Evolutionary conservation across 805 yeast genomes (phyloP).

Genomic region (baker's yeast (Saccharomyces cerevisiae)): DNA sequence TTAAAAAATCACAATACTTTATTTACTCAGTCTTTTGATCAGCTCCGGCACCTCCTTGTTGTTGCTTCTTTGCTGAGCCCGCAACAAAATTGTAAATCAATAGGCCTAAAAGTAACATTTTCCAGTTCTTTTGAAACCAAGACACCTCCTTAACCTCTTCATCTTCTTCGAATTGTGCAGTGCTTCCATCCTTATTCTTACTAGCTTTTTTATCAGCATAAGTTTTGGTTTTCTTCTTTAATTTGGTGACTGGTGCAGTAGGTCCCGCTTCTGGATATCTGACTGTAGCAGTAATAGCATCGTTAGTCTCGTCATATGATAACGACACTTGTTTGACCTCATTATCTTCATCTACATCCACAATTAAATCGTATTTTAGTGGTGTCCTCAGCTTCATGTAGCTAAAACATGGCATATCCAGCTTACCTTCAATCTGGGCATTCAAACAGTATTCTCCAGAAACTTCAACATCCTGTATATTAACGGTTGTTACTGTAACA

Average conservation of each 20-base stretch:
- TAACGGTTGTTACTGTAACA: not conserved
- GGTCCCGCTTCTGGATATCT: slow-evolving; percentile 16
- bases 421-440: slow-evolving; percentile 8
- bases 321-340: slow-evolving; percentile 17
- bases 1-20: not conserved
- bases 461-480: not conserved
- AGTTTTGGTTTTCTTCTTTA: slow-evolving; percentile 26
- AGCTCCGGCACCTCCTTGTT: not conserved
- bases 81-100: slow-evolving; percentile 15
- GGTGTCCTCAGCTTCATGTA: slow-evolving; percentile 16
- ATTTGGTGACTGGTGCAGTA: slow-evolving; percentile 15
- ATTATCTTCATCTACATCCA: slow-evolving; percentile 12
- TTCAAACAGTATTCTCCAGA: slow-evolving; percentile 17
- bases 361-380: slow-evolving; percentile 17
- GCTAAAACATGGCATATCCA: slow-evolving; percentile 18
- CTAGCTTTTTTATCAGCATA: slow-evolving; percentile 22
- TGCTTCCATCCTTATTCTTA: slow-evolving; percentile 5
- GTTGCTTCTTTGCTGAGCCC: not conserved
- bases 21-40: not conserved
- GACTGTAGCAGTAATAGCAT: slow-evolving; percentile 14
- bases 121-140: slow-evolving; percentile 29
- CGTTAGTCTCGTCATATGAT: slow-evolving; percentile 7
- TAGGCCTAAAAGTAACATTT: slow-evolving; percentile 20
- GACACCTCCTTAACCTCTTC: slow-evolving; percentile 14
- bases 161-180: slow-evolving; percentile 18